Conservation (phyloP, 2,329 filamentous ascomycete genomes). For the Cucurbitaria berberidis region DNA sequence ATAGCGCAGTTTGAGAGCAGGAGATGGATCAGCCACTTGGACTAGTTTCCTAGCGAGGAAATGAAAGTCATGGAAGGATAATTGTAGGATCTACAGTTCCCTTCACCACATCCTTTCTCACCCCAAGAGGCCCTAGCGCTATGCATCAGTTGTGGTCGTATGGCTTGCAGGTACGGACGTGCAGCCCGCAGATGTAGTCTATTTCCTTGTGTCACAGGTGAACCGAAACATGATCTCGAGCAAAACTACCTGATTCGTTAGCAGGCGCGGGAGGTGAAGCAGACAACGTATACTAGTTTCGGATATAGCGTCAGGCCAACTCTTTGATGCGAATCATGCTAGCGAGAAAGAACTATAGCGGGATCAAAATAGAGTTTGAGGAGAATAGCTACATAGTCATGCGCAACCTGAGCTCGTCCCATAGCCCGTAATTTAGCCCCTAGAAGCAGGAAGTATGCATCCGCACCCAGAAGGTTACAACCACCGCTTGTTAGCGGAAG, state of each 20-base stretch:
- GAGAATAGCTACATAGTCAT: background rate
- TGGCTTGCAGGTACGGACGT: slow-evolving; percentile 9
- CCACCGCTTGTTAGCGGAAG: background rate
- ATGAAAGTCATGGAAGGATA: background rate
- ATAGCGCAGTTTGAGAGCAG: background rate
- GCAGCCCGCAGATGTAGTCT: background rate
- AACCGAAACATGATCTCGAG: background rate
- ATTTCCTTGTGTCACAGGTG: background rate
- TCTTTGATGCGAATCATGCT: background rate
- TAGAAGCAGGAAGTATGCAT: background rate
- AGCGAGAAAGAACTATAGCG: background rate
- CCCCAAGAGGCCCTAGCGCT: background rate
- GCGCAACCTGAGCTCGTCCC: background rate
- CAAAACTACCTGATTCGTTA: background rate
- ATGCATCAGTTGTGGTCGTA: slow-evolving; percentile 10
- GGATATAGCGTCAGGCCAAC: background rate
- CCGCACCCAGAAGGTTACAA: background rate
- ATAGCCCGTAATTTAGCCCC: background rate
- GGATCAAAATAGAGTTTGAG: background rate
- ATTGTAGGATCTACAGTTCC: background rate
- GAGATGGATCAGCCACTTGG: background rate
- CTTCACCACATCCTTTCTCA: background rate
- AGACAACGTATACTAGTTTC: background rate
- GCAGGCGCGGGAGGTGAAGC: background rate
- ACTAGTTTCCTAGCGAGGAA: background rate